A percentile compares a stretch with the other conserved stretches of the same genome.
Conservation (phyloP, 495 filamentous ascomycete species). For the Annulohypoxylon stygium region DNA sequence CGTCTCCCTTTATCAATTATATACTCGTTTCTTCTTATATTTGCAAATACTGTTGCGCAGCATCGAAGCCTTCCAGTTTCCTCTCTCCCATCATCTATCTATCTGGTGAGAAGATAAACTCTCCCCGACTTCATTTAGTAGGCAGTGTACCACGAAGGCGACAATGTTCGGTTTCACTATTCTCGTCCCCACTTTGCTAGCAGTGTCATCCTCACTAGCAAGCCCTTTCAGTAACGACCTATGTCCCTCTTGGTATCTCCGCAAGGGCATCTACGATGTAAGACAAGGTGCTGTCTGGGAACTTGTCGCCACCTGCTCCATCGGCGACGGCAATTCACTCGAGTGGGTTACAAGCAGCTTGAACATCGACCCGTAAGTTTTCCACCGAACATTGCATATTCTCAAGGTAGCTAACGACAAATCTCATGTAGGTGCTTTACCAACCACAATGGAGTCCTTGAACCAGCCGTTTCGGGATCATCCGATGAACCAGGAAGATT, state of each 20-base stretch:
- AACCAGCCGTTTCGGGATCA: not conserved
- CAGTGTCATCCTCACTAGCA: too few species aligned
- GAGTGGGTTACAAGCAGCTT: slow-evolving; percentile 8
- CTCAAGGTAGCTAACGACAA: not conserved
- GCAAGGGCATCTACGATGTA: not conserved
- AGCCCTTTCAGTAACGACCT: not conserved
- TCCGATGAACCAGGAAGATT: not conserved
- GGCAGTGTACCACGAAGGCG: not conserved
- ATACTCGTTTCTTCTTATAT: not conserved
- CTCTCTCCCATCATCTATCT: not conserved
- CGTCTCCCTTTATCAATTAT: not conserved
- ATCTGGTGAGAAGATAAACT: not conserved
- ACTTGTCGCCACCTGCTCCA: slow-evolving; percentile 11
- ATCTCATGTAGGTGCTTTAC: not conserved
- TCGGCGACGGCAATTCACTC: not conserved
- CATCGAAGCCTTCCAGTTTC: not conserved
- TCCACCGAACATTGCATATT: not conserved
- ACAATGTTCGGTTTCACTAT: not conserved
- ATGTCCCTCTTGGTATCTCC: slow-evolving; percentile 15
- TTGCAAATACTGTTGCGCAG: not conserved
- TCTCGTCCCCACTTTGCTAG: not conserved
- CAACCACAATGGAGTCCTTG: not conserved
- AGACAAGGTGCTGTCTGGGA: not conserved
- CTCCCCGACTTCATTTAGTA: too few species aligned
- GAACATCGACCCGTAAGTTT: slow-evolving; percentile 14